Evolutionary conservation across 2,329 filamentous ascomycete species (phyloP).

Genomic region (Atkinsonella hypoxylon): DNA sequence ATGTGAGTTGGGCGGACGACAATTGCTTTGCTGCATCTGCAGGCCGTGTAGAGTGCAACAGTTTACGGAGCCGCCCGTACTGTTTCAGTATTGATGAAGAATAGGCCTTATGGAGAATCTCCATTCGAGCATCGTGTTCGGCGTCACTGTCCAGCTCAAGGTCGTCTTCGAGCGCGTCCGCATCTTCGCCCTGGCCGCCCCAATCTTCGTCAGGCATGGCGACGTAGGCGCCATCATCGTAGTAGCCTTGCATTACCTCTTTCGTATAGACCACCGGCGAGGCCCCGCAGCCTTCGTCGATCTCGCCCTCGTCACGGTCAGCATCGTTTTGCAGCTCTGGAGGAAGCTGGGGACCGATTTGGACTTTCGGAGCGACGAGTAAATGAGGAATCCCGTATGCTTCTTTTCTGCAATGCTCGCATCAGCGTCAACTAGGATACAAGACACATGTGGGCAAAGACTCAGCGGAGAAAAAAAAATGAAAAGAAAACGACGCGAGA

Average conservation of each 20-base stretch:
- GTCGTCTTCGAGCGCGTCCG: background rate
- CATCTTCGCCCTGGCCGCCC: slow-evolving; percentile 15
- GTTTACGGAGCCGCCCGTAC: slow-evolving; percentile 52
- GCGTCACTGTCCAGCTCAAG: slow-evolving; percentile 12
- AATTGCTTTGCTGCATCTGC: slow-evolving; percentile 40
- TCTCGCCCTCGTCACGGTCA: slow-evolving; percentile 19
- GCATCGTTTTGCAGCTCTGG: slow-evolving; percentile 19
- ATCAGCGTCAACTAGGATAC: slow-evolving; percentile 28
- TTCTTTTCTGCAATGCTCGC: slow-evolving; percentile 54
- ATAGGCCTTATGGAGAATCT: slow-evolving; percentile 50
- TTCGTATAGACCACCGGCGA: slow-evolving; percentile 31
- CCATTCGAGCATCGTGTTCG: slow-evolving; percentile 15
- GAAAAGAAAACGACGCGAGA: background rate
- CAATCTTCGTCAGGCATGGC: slow-evolving; percentile 37
- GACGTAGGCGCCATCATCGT: slow-evolving; percentile 69
- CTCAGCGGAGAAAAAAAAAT: slow-evolving; percentile 1
- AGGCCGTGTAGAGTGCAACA: slow-evolving; percentile 45
- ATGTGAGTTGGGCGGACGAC: slow-evolving; percentile 37
- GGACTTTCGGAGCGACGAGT: slow-evolving; percentile 48
- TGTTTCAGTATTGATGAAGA: slow-evolving; percentile 52
- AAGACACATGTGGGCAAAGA: background rate
- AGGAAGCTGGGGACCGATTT: slow-evolving; percentile 39
- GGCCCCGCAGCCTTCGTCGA: slow-evolving; percentile 19
- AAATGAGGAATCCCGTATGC: slow-evolving; percentile 62
- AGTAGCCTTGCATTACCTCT: slow-evolving; percentile 51